Evolutionary conservation across 2,329 filamentous ascomycete genomes (phyloP), one percentile per base, ranked within the genome.

Genomic region (Aspergillus arachidicola): DNA sequence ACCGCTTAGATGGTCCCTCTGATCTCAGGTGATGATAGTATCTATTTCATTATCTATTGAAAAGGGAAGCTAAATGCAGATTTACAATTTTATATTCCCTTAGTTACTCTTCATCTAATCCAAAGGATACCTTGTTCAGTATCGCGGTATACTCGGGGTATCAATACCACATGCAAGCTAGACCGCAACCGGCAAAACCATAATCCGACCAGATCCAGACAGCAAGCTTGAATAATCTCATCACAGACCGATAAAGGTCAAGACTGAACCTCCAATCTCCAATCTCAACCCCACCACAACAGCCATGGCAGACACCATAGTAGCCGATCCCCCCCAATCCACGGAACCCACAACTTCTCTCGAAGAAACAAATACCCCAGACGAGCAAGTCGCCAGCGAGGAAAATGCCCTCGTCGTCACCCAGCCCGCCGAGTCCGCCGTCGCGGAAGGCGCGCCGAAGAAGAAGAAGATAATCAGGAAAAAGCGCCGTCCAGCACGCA

Each of bases 381-480:
- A 59, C 6, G n/a, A 55, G 14, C 51, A 55, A 41, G 51, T 28
- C 11, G n/a, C 51, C 34, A 32, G 19, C 32, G 48, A 43, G 19
- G 68, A 71, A 45, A 69, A 63, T 57, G 65, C 66, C 38, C 61
- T 68, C 53, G 65, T 69, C 14, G 41, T 56, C 28, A 53, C 57
- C 16, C 58, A 64, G 56, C 28, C 62, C 23, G 43, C 65, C 53
- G 68, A 68, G 51, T 66, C 64, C 32, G 65, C 68, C 34, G 62
- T 71, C 50, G 67, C 63, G 16, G 65, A 66, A 12, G 62, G 71
- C 54, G 63, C 62, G 64, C 71, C 65, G 54, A 75, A 68, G 77
- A 81, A 88, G 71, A 92, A 96, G 80, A 96, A 94, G 83, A 92
- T 98, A 69, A 91, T 97, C 69, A 89, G 94, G 67, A 93, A 92